Evolutionary conservation across 768 basidiomycete species (phyloP), one percentile per base, ranked within the genome.

Genomic region (Russula sp.): DNA sequence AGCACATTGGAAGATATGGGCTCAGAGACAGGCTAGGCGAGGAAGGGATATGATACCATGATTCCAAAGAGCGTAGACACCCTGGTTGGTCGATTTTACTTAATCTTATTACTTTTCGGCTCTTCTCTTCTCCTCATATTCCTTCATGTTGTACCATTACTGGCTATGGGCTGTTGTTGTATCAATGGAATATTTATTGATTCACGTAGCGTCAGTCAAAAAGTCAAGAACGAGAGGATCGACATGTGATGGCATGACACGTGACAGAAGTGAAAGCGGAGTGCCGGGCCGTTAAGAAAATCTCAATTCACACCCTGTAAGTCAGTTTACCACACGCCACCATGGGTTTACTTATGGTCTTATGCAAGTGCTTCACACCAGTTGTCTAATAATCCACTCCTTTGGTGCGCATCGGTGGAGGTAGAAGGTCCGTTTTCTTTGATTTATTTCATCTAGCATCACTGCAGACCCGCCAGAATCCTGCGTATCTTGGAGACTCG

Each of bases 1-100:
- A 67, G 68, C 40, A 67, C 68, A 2, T 48, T 69, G 30, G 68
- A 69, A 32, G 32, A 66, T 22, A 38, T 32, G 55, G 55, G 30
- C 28, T 59, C 26, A 20, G 59, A 52, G 24, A 50, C n/a, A 40
- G 28, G 50, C 30, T 36, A 46, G 49, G n/a, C 48, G 54, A 48
- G 22, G n/a, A 50, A 54, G 52, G 32, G 22, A n/a, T 13, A 57
- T 42, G 53, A 46, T 36, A 28, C 48, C 40, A 49, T 14, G 46
- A 44, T 42, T 54, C 34, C 34, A 38, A 57, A 38, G 14, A 48
- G 57, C 20, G 44, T 9, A 24, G 44, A n/a, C 24, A 42, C 48
- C 34, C 48, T 61, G 24, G 42, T 55, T 24, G 52, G 24, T 53
- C n/a, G n/a, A n/a, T 58, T 59, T 64, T 38, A 18, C 30, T 57